These are phyloP conservation scores for Podospora conica DNA, from an alignment of 495 filamentous ascomycete species.

Conservation along the genomic window DNA sequence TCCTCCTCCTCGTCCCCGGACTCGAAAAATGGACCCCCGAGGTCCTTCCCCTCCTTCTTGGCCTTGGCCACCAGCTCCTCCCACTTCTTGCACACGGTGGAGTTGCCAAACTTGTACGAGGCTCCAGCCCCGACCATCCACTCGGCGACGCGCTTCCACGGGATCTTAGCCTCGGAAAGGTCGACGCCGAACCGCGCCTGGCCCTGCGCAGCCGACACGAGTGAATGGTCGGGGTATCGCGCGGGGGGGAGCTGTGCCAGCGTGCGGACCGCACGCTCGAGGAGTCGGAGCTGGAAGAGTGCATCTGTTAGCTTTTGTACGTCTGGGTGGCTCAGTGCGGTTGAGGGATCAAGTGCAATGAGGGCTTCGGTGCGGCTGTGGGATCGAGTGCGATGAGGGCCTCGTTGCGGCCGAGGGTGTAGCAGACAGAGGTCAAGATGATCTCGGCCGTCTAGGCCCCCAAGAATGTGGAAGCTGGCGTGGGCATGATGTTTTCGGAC, in stretches of 20 bases:
- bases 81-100: slow-evolving; percentile 86
- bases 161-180: slow-evolving; percentile 45
- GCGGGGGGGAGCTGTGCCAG: slow-evolving; percentile 16
- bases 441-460: not conserved
- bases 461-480: not conserved
- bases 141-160: slow-evolving; percentile 77
- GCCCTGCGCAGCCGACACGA: not conserved
- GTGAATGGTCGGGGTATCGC: not conserved
- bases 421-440: not conserved
- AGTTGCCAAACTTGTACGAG: slow-evolving; percentile 77
- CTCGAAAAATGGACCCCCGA: slow-evolving; percentile 12
- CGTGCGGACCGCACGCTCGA: slow-evolving; percentile 43
- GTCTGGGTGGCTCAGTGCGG: not conserved
- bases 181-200: slow-evolving; percentile 10
- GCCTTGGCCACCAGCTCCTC: slow-evolving; percentile 38
- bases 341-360: too few relatives aligned
- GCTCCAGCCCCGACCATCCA: slow-evolving; percentile 67
- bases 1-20: not conserved
- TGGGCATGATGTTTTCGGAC: not conserved
- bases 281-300: slow-evolving; percentile 37
- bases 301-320: not conserved
- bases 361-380: too few relatives aligned
- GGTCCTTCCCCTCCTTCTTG: slow-evolving; percentile 3
- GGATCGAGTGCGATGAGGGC: too few relatives aligned
- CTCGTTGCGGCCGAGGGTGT: not conserved